Evolutionary conservation across 148 eudicot genomes (phyloP), one percentile per base, ranked within the genome.

Genomic region (Fagopyrum esculentum): DNA sequence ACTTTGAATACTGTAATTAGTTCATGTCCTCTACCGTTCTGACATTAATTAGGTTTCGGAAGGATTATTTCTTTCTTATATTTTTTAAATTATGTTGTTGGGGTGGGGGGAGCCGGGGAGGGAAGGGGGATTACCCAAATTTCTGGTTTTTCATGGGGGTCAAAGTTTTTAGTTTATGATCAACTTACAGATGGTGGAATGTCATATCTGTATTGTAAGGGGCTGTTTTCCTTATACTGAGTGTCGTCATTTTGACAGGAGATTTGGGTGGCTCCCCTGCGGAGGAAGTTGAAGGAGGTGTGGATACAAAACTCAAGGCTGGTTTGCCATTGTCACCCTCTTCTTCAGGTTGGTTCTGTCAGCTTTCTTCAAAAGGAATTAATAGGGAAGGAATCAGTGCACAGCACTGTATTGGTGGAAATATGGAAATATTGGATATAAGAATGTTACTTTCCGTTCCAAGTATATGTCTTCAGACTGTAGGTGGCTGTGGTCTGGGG

Each of bases 301-400:
- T 74, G 77, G 86, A 92, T 84, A 75, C 86, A 55, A 85, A 87
- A 77, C 82, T 63, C 74, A 86, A 71, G 76, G 88, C 82, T 12
- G 89, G 87, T 83, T 87, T 85, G 80, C 89, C 98, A 82, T 80
- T 80, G 87, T 92, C 97, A 88, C 97, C 98, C 78, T 87, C 91
- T 75, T 88, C 98, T 88, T 94, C 98, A 95, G 98, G 98, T 95
- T 96, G 98, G 98, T 95, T 92, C 92, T 82, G 88, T 88, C 91
- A 88, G 88, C 84, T 85, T 84, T 76, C 92, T 93, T 90, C 87
- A 95, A 83, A 91, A 93, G 86, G 98, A 97, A 90, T 90, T 94
- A 89, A 90, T 95, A 90, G 97, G 80, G 97, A 91, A 74, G 98
- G 81, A 89, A 86, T 91, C 91, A 89, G 85, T 88, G 88, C 76